phyloP scores from a whole-genome alignment of 2,329 filamentous ascomycete genomes.

The Incumbomyces delicatus region DNA sequence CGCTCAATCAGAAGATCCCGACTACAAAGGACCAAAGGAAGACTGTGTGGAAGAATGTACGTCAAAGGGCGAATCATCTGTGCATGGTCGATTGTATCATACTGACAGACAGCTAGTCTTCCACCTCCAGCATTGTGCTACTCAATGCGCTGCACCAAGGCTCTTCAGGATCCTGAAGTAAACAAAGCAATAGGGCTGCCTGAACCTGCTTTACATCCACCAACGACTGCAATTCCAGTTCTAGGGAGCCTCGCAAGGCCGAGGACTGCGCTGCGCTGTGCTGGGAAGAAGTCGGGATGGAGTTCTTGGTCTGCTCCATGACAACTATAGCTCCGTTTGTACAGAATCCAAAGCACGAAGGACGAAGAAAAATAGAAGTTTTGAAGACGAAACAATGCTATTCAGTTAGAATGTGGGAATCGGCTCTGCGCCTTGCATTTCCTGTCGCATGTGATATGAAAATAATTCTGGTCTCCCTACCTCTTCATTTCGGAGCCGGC shows the following conservation, averaged over 20 bases:
- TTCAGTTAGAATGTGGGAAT: background rate
- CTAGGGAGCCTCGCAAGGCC: too few relatives aligned
- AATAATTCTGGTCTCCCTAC: background rate
- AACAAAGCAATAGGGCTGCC: conserved; percentile 22
- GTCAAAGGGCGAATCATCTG: conserved; percentile 31
- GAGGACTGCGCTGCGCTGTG: too few relatives aligned
- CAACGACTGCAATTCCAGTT: too few relatives aligned
- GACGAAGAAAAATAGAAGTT: conserved; percentile 3
- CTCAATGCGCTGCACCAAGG: conserved; percentile 87
- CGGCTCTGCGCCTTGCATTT: background rate
- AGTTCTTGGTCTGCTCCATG: background rate
- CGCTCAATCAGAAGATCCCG: conserved; percentile 52
- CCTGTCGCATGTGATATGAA: background rate
- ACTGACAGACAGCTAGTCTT: conserved; percentile 57
- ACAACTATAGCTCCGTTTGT: conserved; percentile 5
- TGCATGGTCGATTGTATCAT: too few relatives aligned
- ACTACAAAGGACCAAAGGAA: conserved; percentile 66
- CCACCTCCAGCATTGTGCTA: conserved; percentile 95
- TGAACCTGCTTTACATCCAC: too few relatives aligned
- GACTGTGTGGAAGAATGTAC: conserved; percentile 99
- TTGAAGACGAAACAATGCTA: background rate
- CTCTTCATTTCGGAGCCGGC: too few relatives aligned
- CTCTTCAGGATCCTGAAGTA: conserved; percentile 91
- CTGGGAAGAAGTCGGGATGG: too few relatives aligned
- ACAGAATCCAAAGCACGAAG: conserved; percentile 7